Evolutionary conservation across 2,329 filamentous ascomycete species (phyloP).

Genomic region (Apiospora phragmitis): DNA sequence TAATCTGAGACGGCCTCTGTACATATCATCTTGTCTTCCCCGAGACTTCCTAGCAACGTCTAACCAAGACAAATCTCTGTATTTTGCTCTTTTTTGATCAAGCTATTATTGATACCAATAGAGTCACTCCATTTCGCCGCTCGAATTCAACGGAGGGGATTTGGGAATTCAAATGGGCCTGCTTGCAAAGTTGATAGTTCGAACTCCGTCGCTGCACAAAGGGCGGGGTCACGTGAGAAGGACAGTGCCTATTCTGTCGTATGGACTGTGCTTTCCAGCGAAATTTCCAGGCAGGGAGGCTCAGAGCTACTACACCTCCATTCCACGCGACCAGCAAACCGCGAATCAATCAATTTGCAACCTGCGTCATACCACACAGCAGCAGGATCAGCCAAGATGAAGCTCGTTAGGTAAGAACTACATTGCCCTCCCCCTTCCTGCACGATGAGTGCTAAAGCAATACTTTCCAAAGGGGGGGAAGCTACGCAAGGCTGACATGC

Average conservation of each 20-base stretch:
- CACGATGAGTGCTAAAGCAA: conserved; percentile 46
- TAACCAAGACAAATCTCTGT: too few relatives aligned
- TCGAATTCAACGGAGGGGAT: too few relatives aligned
- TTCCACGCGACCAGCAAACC: conserved; percentile 14
- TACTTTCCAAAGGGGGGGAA: conserved; percentile 31
- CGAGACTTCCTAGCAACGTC: too few relatives aligned
- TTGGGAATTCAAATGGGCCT: too few relatives aligned
- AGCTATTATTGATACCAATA: neutral
- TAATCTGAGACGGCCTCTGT: too few relatives aligned
- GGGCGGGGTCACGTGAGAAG: neutral
- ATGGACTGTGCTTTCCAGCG: neutral
- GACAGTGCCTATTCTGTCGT: neutral
- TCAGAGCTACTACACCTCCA: conserved; percentile 17
- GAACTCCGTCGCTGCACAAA: neutral
- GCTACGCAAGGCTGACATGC: conserved; percentile 21
- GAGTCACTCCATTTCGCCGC: too few relatives aligned
- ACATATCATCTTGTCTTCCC: too few relatives aligned
- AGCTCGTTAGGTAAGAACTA: conserved; percentile 84
- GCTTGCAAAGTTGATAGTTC: too few relatives aligned
- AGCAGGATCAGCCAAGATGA: conserved; percentile 64
- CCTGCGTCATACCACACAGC: conserved; percentile 3
- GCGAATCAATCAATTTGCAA: conserved; percentile 7
- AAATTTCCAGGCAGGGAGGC: conserved; percentile 13
- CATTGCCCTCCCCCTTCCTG: conserved; percentile 25
- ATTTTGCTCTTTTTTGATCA: too few relatives aligned